Base-by-base conservation (phyloP, 768 basidiomycete species). In the Tulasnella sp. region DNA sequence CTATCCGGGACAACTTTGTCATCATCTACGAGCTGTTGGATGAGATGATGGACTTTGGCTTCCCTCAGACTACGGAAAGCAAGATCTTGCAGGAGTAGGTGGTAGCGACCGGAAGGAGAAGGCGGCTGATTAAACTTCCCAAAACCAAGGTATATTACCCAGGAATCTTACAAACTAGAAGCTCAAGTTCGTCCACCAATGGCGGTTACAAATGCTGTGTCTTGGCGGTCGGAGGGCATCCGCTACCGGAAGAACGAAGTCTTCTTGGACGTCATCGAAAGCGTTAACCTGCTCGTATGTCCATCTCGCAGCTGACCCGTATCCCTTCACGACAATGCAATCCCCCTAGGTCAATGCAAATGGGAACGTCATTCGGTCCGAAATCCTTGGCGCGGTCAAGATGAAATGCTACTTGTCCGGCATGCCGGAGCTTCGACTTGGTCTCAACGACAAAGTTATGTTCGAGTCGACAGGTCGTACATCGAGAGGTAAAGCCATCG, bases 1-100 rank as follows among this genome's bases (percentile, higher is more conserved):
- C 96, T 74, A 99, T 99, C 85, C 90, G 98, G 11, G 98, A 99
- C 87, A 99, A 99, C 85, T 99, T 99, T 85, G 98, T 99, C 58
- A 98, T 99, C 85, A 98, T 99, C 76, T 99, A 98, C 86, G 97
- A 99, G 85, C 91, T 99, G 78, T 90, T 99, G 88, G 97, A 99
- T 84, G 98, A 99, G 89, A 98, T 99, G 96, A 98, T 99, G 96
- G 98, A 99, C 88, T 99, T 98, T 87, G 98, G 98, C 11, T 98
- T 93, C 85, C 97, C 98, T 0, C 98, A 99, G 86, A 99, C 97
- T 60, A 99, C 98, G 22, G 98, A 99, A 88, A 96, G 95, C 90
- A 99, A 99, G 89, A 99, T 99, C 83, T 87, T 99, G 76, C 97
- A 99, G 87, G 97, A 99, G 93, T 95, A 82, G 84, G 92, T 46